These are phyloP conservation scores for Chenopodium suecicum DNA, from an alignment of 148 eudicot genomes.

Conservation along the genomic window DNA sequence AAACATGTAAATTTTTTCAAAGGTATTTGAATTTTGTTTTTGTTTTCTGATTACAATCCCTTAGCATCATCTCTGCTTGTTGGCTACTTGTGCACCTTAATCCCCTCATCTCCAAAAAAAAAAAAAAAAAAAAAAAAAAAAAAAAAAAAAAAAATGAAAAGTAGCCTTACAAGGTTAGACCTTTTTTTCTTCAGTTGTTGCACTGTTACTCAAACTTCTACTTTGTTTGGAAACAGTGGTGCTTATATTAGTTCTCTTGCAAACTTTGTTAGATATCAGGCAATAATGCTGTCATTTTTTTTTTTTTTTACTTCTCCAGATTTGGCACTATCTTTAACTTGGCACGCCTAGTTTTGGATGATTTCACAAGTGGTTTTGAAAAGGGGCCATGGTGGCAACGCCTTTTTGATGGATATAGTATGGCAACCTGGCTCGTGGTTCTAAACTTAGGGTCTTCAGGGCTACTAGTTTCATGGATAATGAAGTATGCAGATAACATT, in stretches of 20 bases:
- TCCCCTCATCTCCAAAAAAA: background rate
- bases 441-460: slow-evolving; percentile 95
- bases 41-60: background rate
- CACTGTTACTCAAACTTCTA: background rate
- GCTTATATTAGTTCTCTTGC: background rate
- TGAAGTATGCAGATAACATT: slow-evolving; percentile 97
- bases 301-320: slow-evolving; percentile 33
- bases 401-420: slow-evolving; percentile 76
- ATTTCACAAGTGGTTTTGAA: slow-evolving; percentile 83
- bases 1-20: background rate
- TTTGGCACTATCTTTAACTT: slow-evolving; percentile 90
- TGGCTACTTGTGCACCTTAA: background rate
- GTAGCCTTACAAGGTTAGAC: background rate
- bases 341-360: slow-evolving; percentile 74
- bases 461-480: slow-evolving; percentile 90
- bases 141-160: background rate
- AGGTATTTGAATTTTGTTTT: background rate
- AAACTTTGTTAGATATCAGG: background rate
- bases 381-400: slow-evolving; percentile 95
- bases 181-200: background rate
- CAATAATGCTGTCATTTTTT: slow-evolving; percentile 10
- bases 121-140: too few relatives aligned
- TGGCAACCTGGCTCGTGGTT: slow-evolving; percentile 92
- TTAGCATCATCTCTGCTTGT: background rate
- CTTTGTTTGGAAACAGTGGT: background rate